Evolutionary conservation across 306 rosid genomes (phyloP).

Genomic region (Begonia peltatifolia): DNA sequence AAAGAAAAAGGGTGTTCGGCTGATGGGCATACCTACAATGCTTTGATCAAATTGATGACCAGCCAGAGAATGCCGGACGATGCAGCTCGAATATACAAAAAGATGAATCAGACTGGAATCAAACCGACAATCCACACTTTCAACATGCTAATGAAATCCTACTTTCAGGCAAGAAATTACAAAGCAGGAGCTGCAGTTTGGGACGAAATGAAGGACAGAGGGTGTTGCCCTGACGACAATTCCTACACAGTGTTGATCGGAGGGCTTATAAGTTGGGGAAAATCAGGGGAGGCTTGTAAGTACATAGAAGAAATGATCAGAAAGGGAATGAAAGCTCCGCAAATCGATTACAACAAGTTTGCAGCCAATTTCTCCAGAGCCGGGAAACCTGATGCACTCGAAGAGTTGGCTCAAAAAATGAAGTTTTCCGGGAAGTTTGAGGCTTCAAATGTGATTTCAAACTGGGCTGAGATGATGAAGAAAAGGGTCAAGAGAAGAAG

Average conservation of each 20-base stretch:
- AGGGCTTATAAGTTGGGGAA: slow-evolving; percentile 69
- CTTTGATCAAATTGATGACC: slow-evolving; percentile 67
- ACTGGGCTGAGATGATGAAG: slow-evolving; percentile 75
- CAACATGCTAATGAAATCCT: slow-evolving; percentile 87
- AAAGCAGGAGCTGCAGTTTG: slow-evolving; percentile 52
- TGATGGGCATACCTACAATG: slow-evolving; percentile 63
- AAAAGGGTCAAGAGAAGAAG: slow-evolving; percentile 38
- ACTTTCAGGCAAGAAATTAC: slow-evolving; percentile 45
- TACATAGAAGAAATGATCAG: slow-evolving; percentile 75
- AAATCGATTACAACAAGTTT: slow-evolving; percentile 73
- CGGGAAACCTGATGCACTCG: slow-evolving; percentile 62
- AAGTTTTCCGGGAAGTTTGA: slow-evolving; percentile 64
- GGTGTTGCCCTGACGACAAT: slow-evolving; percentile 78
- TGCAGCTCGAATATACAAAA: slow-evolving; percentile 54
- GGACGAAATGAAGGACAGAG: slow-evolving; percentile 60
- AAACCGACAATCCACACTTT: slow-evolving; percentile 67
- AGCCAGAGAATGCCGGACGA: slow-evolving; percentile 69
- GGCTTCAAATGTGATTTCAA: slow-evolving; percentile 48
- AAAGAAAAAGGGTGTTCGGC: slow-evolving; percentile 45
- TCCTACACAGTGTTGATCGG: slow-evolving; percentile 64
- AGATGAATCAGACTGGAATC: slow-evolving; percentile 52
- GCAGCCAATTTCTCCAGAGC: slow-evolving; percentile 64
- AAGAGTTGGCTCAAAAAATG: slow-evolving; percentile 67
- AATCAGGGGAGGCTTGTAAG: slow-evolving; percentile 50
- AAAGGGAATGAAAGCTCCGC: slow-evolving; percentile 87